Base-by-base conservation (phyloP, 257 asterid genomes). In the Ophiorrhiza pumila region DNA sequence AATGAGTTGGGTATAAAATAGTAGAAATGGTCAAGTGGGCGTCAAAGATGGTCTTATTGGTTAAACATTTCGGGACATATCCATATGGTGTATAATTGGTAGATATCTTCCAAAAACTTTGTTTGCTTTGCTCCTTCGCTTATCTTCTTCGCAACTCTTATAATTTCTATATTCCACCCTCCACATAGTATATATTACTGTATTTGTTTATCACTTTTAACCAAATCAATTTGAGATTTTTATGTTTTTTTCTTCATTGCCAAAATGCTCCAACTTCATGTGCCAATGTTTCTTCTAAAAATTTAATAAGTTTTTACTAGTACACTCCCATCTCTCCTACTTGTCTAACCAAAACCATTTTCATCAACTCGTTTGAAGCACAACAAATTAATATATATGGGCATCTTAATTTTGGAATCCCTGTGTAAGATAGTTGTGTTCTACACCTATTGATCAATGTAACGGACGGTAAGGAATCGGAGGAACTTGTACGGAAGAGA, bases 171-270 rank as follows among this genome's bases (percentile, higher is more conserved):
- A 8, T 49, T 49, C 0, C 32, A 32, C 32, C 10, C 23, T 9
- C 13, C 15, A 22, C n/a, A 59, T 46, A n/a, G 43, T 7, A n/a
- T n/a, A n/a, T n/a, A n/a, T n/a, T n/a, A n/a, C n/a, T n/a, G n/a
- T n/a, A 59, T 45, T 13, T 37, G 43, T 49, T 39, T 65, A 32
- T 39, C 17, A 42, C 37, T 56, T n/a, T 65, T 22, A 32, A 32
- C 35, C 41, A 57, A 66, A 74, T 65, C 59, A 15, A 42, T 52
- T 65, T 29, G 65, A 63, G 78, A 74, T 65, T 65, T 53, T 22
- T 39, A 10, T 74, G 59, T 55, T 59, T 65, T 52, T 18, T 20
- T 39, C 69, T 53, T 43, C 41, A 15, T 52, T 47, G n/a, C 31
- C 17, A 1, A 65, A 27, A 65, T 43, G 59, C 12, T 65, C 25